These are phyloP conservation scores for maize (Zea mays) DNA, from an alignment of 176 grass and related monocot species.

Conservation along the genomic window DNA sequence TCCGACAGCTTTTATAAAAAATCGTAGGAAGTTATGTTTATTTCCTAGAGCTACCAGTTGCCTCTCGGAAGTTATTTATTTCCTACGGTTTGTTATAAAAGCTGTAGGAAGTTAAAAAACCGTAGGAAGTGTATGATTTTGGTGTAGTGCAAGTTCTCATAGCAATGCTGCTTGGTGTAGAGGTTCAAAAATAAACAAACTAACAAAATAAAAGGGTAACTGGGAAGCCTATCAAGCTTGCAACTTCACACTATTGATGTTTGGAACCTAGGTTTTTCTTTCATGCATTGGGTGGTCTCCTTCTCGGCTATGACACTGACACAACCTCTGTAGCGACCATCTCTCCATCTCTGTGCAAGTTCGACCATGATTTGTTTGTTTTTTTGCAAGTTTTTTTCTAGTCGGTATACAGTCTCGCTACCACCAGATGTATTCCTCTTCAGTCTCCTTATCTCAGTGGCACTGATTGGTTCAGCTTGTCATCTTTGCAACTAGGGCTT, in stretches of 20 bases:
- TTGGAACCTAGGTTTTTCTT: slow-evolving; percentile 81
- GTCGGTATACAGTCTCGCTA: slow-evolving; percentile 1
- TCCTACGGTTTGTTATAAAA: too few species aligned
- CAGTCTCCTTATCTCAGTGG: slow-evolving; percentile 92
- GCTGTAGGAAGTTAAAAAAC: too few species aligned
- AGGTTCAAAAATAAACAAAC: too few species aligned
- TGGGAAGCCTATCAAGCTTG: not conserved
- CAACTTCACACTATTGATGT: slow-evolving; percentile 21
- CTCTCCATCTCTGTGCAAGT: slow-evolving; percentile 89
- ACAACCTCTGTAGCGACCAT: slow-evolving; percentile 76
- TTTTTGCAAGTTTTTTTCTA: not conserved
- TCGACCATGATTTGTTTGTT: slow-evolving; percentile 27
- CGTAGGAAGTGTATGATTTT: too few species aligned
- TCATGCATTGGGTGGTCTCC: slow-evolving; percentile 83
- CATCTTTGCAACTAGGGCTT: slow-evolving; percentile 81
- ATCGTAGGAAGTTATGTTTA: too few species aligned
- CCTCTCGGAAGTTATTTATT: too few species aligned
- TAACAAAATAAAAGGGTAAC: too few species aligned
- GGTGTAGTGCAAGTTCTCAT: not conserved
- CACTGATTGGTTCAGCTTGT: slow-evolving; percentile 85
- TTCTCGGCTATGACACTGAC: slow-evolving; percentile 82
- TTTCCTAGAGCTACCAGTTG: too few species aligned
- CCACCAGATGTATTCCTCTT: slow-evolving; percentile 22
- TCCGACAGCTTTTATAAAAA: too few species aligned
- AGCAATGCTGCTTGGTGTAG: too few species aligned